phyloP scores from a whole-genome alignment of 352 stramenopile species.

The Pythium sp. region DNA sequence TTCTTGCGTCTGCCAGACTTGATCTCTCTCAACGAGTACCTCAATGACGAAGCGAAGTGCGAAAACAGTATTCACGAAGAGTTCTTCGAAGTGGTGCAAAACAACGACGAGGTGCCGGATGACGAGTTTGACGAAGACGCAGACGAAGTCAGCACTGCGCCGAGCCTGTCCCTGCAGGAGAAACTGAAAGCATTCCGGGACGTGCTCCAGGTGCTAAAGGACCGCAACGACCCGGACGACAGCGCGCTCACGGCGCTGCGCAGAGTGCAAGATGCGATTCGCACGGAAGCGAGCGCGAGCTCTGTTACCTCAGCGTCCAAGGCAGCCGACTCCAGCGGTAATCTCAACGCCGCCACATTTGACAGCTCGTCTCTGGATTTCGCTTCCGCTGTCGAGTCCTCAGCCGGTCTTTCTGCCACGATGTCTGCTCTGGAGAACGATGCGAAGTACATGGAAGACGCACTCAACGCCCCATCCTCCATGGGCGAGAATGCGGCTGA shows the following conservation, averaged over 20 bases:
- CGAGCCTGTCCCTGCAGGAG: slow-evolving; percentile 64
- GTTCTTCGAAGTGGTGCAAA: slow-evolving; percentile 80
- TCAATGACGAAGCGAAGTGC: slow-evolving; percentile 69
- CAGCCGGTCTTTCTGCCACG: slow-evolving; percentile 9
- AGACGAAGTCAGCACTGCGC: slow-evolving; percentile 27
- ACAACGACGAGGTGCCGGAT: slow-evolving; percentile 57
- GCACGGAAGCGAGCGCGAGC: slow-evolving; percentile 35
- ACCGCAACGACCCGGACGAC: slow-evolving; percentile 63
- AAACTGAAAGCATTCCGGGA: slow-evolving; percentile 80
- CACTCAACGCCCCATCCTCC: slow-evolving; percentile 9
- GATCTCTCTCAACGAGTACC: slow-evolving; percentile 62
- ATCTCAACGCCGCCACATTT: slow-evolving; percentile 1
- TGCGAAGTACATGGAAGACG: slow-evolving; percentile 18
- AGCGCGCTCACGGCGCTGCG: slow-evolving; percentile 49
- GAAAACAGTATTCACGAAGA: slow-evolving; percentile 79
- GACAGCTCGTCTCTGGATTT: slow-evolving; percentile 20
- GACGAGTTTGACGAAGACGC: slow-evolving; percentile 59
- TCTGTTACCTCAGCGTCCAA: background rate
- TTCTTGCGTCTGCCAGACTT: slow-evolving; percentile 56
- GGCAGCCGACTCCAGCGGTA: background rate
- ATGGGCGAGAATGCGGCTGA: background rate
- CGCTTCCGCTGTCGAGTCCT: slow-evolving; percentile 8
- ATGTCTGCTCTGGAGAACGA: slow-evolving; percentile 19
- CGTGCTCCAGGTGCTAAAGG: slow-evolving; percentile 70
- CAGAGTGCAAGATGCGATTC: slow-evolving; percentile 66